These are phyloP conservation scores for Xylaria polymorpha DNA, from an alignment of 2,329 filamentous ascomycete species.

Conservation along the genomic window DNA sequence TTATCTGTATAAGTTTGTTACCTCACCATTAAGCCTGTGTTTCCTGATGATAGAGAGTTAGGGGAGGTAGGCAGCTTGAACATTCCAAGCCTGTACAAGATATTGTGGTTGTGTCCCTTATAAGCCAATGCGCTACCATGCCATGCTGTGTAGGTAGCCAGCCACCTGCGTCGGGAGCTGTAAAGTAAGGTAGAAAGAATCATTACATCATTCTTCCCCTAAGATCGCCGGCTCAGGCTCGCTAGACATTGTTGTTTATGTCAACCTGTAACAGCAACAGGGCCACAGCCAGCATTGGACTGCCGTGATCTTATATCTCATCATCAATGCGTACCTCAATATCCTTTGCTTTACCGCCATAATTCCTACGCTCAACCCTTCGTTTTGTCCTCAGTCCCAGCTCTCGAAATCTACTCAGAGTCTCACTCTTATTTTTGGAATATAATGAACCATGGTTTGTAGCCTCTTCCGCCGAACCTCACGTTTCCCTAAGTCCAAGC, in stretches of 20 bases:
- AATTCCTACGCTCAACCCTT: background rate
- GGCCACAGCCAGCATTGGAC: background rate
- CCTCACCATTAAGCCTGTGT: no score
- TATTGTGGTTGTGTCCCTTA: no score
- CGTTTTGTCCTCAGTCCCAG: background rate
- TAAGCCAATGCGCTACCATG: no score
- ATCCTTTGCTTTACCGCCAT: background rate
- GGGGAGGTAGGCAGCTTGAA: no score
- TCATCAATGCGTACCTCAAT: background rate
- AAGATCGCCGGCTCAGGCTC: background rate
- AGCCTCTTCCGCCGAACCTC: background rate
- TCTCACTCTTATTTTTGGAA: background rate
- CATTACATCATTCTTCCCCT: background rate
- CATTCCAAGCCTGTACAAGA: no score
- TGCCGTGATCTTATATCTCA: background rate
- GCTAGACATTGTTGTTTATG: background rate
- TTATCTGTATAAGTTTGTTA: no score
- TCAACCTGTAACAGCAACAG: background rate
- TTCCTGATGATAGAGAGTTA: no score
- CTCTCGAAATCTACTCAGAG: background rate
- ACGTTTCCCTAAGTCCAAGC: background rate
- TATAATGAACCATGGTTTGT: slow-evolving; percentile 41
- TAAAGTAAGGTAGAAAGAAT: no score
- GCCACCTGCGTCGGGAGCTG: no score
- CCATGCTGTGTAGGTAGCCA: background rate